Percentiles rank a stretch among this genome's conserved stretches.
Conservation (phyloP, 2,329 filamentous ascomycete species). For the Pseudogymnoascus sp. region DNA sequence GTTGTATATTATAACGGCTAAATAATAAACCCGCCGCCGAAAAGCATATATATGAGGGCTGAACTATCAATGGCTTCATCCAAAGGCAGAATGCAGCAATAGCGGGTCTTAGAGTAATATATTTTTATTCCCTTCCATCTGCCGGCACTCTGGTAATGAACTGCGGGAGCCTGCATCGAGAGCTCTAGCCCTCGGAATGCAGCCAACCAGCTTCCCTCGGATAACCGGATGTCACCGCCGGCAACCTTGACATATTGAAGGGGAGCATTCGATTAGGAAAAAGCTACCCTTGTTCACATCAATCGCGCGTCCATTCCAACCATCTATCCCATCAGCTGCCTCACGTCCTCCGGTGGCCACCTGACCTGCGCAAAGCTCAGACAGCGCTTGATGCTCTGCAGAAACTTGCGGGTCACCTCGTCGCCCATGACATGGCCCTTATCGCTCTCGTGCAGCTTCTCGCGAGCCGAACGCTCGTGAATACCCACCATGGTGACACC, state of each 20-base stretch:
- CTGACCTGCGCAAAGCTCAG: slow-evolving; percentile 93
- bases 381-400: slow-evolving; percentile 96
- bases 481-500: slow-evolving; percentile 99
- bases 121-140: background rate
- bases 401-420: slow-evolving; percentile 86
- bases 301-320: background rate
- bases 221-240: background rate
- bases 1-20: background rate
- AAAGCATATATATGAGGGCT: background rate
- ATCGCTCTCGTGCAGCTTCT: slow-evolving; percentile 84
- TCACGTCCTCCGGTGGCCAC: slow-evolving; percentile 87
- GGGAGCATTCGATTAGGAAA: background rate
- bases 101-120: background rate
- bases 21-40: slow-evolving; percentile 8
- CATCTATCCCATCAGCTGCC: slow-evolving; percentile 81
- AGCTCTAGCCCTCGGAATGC: background rate
- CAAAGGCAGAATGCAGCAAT: background rate
- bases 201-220: background rate
- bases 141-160: background rate
- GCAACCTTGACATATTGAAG: background rate
- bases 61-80: slow-evolving; percentile 4
- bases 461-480: slow-evolving; percentile 88
- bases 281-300: background rate
- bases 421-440: slow-evolving; percentile 96
- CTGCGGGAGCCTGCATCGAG: background rate